A percentile compares a stretch with the other conserved stretches of the same genome.
Evolutionary conservation across 2,329 filamentous ascomycete species (phyloP).

Genomic region (Colletotrichum tabaci): DNA sequence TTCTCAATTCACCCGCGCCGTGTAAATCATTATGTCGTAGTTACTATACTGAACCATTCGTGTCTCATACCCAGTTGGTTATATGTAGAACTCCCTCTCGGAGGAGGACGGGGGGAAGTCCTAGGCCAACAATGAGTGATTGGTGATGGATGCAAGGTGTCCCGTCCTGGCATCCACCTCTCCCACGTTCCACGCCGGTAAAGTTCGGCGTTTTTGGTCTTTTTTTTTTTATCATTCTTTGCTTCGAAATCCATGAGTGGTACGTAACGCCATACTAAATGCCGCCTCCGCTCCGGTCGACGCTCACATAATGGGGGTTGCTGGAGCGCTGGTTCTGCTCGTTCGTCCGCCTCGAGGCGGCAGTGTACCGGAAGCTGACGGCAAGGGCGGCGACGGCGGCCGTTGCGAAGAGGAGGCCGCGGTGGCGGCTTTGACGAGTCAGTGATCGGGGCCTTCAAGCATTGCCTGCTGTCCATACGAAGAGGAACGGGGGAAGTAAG

Average conservation of each 20-base stretch:
- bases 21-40: neutral
- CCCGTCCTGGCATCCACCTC: neutral
- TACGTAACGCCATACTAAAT: constrained; percentile 47
- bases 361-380: constrained; percentile 53
- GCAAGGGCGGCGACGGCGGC: constrained; percentile 49
- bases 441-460: neutral
- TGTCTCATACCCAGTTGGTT: neutral
- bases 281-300: constrained; percentile 66
- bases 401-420: constrained; percentile 54
- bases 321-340: constrained; percentile 59
- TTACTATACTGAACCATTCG: constrained; percentile 2
- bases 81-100: neutral
- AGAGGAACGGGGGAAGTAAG: constrained; percentile 42
- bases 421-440: constrained; percentile 53
- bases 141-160: too few relatives aligned
- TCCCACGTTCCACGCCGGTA: neutral
- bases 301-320: constrained; percentile 61
- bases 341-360: constrained; percentile 56
- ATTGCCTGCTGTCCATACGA: neutral
- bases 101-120: neutral
- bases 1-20: neutral
- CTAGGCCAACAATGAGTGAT: too few relatives aligned
- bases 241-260: too few relatives aligned
- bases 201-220: neutral
- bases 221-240: constrained; percentile 4